phyloP scores from a whole-genome alignment of 1,284 basidiomycete genomes.

The Moesziomyces sp. region DNA sequence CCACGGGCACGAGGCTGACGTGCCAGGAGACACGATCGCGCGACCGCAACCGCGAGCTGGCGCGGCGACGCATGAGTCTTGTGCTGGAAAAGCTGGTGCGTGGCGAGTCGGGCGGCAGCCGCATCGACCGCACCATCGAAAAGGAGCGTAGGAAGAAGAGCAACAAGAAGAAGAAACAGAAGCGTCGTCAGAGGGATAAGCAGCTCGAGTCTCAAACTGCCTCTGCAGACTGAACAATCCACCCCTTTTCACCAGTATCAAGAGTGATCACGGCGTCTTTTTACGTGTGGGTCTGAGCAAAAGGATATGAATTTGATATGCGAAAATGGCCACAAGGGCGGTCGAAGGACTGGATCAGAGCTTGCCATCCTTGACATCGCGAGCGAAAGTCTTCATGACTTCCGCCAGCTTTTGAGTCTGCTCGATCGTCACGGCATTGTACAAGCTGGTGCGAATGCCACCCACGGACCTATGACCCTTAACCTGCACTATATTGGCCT shows the following conservation, averaged over 20 bases:
- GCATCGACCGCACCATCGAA: constrained; percentile 50
- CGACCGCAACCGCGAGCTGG: constrained; percentile 55
- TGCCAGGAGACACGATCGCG: constrained; percentile 60
- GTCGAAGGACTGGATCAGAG: constrained; percentile 6
- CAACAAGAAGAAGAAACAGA: constrained; percentile 61
- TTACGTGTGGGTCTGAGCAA: no score
- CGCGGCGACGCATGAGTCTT: constrained; percentile 54
- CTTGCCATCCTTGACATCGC: constrained; percentile 39
- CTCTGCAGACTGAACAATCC: not conserved
- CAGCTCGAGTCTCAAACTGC: not conserved
- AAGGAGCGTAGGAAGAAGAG: constrained; percentile 48
- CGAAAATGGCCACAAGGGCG: not conserved
- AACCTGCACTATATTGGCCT: constrained; percentile 59
- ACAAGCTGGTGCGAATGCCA: constrained; percentile 87
- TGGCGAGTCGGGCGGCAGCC: constrained; percentile 26
- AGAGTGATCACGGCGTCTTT: no score
- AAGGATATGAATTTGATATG: no score
- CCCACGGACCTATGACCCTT: constrained; percentile 60
- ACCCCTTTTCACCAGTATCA: not conserved
- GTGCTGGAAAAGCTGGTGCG: constrained; percentile 53
- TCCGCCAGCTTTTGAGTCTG: constrained; percentile 72
- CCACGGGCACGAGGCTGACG: constrained; percentile 57
- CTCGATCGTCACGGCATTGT: constrained; percentile 91
- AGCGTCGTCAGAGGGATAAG: constrained; percentile 28
- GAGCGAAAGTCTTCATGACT: constrained; percentile 70